Conservation (phyloP, 2,329 filamentous ascomycete species). For the Paramyrothecium sp. region DNA sequence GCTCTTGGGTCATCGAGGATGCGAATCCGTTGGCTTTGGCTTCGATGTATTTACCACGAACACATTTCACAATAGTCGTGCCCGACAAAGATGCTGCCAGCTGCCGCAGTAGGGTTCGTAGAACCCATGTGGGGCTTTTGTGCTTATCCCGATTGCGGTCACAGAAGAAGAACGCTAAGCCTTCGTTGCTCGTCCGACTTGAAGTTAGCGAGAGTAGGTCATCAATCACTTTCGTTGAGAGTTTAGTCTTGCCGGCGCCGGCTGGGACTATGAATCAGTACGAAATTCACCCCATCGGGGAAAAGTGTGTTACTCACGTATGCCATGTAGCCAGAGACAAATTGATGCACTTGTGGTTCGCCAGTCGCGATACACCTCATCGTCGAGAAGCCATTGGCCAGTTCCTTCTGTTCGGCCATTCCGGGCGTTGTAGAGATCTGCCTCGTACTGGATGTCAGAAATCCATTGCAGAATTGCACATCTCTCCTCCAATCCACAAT, state of each 20-base stretch:
- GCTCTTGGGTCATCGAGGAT: background rate
- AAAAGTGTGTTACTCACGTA: constrained; percentile 9
- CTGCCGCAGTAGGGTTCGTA: constrained; percentile 13
- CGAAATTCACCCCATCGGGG: too few relatives aligned
- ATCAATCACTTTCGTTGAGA: constrained; percentile 10
- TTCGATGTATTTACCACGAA: constrained; percentile 1
- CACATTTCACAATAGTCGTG: constrained; percentile 1
- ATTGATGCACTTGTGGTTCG: constrained; percentile 1
- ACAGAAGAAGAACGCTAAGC: constrained; percentile 15
- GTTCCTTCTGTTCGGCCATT: constrained; percentile 2
- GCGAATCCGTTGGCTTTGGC: constrained; percentile 5
- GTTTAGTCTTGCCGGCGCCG: constrained; percentile 11
- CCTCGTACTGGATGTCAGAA: background rate
- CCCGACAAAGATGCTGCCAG: constrained; percentile 1
- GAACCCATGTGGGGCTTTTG: constrained; percentile 5
- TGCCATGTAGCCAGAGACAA: constrained; percentile 6
- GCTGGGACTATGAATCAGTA: constrained; percentile 3
- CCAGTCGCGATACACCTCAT: constrained; percentile 6
- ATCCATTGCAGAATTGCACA: constrained; percentile 1
- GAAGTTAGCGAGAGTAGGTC: background rate
- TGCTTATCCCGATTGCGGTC: constrained; percentile 7
- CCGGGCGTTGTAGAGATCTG: background rate
- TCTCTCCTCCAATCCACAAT: background rate
- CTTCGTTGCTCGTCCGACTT: constrained; percentile 1
- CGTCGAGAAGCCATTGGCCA: constrained; percentile 5